Evolutionary conservation across 192 early-diverging fungal species (phyloP).

Genomic region (Mortierella hygrophila): DNA sequence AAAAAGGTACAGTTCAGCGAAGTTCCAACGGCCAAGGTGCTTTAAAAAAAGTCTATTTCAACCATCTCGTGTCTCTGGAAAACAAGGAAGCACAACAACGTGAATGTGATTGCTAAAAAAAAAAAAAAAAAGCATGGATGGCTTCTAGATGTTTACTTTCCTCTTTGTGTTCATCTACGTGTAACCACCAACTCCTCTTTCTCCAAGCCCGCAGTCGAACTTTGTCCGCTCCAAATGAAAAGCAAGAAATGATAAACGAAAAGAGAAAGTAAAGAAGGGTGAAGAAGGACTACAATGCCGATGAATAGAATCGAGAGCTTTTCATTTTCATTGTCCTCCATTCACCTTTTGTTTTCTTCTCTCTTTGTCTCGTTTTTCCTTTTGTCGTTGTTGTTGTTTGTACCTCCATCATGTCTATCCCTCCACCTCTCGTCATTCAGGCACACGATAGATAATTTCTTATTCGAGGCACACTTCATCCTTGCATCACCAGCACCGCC

Average conservation of each 20-base stretch:
- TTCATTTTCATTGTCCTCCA: not conserved
- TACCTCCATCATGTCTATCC: not conserved
- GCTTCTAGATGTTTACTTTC: not conserved
- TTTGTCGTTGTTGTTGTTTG: not conserved
- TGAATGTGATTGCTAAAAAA: not conserved
- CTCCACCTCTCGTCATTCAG: not conserved
- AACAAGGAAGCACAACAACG: not conserved
- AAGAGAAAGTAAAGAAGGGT: not conserved
- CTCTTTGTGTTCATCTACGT: not conserved
- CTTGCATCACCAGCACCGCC: not conserved
- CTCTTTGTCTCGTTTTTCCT: too few species aligned
- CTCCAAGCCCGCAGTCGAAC: not conserved
- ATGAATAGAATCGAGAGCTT: not conserved
- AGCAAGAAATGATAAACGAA: not conserved
- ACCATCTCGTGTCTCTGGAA: not conserved
- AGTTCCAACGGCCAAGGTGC: not conserved
- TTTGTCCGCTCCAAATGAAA: not conserved
- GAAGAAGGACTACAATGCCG: not conserved
- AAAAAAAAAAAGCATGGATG: not conserved
- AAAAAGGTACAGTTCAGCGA: not conserved
- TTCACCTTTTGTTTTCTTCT: not conserved
- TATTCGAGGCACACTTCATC: not conserved
- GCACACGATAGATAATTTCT: constrained; percentile 11
- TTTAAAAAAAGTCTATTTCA: not conserved
- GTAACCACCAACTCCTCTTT: not conserved